Conservation (phyloP, 164 flowering plant genomes). For the Tinospora cordifolia region DNA sequence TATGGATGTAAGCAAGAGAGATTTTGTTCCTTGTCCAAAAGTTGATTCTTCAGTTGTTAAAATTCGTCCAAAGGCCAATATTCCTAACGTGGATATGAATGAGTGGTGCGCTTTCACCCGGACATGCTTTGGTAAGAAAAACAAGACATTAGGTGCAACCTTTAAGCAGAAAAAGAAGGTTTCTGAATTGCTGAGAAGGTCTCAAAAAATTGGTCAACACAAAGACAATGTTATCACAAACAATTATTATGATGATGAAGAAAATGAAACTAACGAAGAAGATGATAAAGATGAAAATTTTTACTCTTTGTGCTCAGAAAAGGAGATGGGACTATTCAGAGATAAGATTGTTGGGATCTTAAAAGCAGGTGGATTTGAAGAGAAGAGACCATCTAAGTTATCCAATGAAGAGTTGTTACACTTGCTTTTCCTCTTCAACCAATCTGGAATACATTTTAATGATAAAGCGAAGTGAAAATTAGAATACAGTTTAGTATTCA, state of each 20-base stretch:
- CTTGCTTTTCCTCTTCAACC: conserved; percentile 49
- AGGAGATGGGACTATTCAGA: conserved; percentile 34
- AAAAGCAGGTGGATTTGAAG: conserved; percentile 48
- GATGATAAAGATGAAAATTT: too few relatives aligned
- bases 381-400: conserved; percentile 76
- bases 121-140: conserved; percentile 77
- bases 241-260: too few relatives aligned
- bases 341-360: conserved; percentile 52
- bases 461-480: conserved; percentile 19
- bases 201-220: too few relatives aligned
- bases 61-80: conserved; percentile 45
- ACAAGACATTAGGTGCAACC: conserved; percentile 81
- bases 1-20: conserved; percentile 88
- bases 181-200: conserved; percentile 41
- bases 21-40: conserved; percentile 76
- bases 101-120: conserved; percentile 88
- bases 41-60: conserved; percentile 87
- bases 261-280: too few relatives aligned
- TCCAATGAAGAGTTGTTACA: conserved; percentile 51
- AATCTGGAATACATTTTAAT: conserved; percentile 57
- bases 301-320: conserved; percentile 16
- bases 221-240: too few relatives aligned
- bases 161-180: conserved; percentile 89
- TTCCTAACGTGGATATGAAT: conserved; percentile 57
- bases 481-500: not conserved